These are phyloP conservation scores for sorghum (Sorghum bicolor) DNA, from an alignment of 176 grass and related monocot species.

Conservation along the genomic window Sorghum_bicolor_NCBIv3 NC_012879.2:49907501-49908000, in stretches of 20 bases:
- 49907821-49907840: not conserved
- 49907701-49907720: not conserved
- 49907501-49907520: not conserved
- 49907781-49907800: fast-evolving
- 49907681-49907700: fast-evolving
- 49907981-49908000: too few relatives aligned
- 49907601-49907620: not conserved
- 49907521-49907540: not conserved
- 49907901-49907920: too few relatives aligned
- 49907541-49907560: not conserved
- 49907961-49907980: too few relatives aligned
- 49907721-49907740: not conserved
- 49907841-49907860: not conserved
- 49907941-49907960: too few relatives aligned
- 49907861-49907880: too few relatives aligned
- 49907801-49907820: not conserved
- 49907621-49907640: not conserved
- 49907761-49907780: not conserved
- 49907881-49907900: too few relatives aligned
- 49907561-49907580: not conserved
- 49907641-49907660: not conserved
- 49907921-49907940: too few relatives aligned
- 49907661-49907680: not conserved
- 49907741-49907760: not conserved
- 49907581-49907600: not conserved